Evolutionary conservation across 1,284 basidiomycete species (phyloP).

Genomic region (Neonothopanus nambi): DNA sequence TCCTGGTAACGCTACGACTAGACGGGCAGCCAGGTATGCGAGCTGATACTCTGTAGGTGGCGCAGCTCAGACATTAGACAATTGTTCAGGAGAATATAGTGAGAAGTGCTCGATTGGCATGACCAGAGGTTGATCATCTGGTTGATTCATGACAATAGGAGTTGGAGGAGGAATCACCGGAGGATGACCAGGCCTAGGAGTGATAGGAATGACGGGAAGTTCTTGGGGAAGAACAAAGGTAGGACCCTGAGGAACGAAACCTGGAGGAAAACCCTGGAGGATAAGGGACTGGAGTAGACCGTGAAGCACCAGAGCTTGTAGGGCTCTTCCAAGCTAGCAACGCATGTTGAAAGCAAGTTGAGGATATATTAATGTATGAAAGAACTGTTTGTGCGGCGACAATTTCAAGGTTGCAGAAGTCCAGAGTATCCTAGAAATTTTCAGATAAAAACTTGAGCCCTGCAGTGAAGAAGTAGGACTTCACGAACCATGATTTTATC

Average conservation of each 20-base stretch:
- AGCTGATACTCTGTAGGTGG: slow-evolving; percentile 5
- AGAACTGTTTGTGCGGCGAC: too few species aligned
- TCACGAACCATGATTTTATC: too few species aligned
- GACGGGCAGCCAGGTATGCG: slow-evolving; percentile 15
- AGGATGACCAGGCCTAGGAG: background rate
- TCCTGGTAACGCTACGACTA: slow-evolving; percentile 15
- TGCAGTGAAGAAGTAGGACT: too few species aligned
- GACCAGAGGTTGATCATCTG: slow-evolving; percentile 13
- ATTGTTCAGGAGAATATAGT: background rate
- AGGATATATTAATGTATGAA: too few species aligned
- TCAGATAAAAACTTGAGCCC: too few species aligned
- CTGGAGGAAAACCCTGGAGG: too few species aligned
- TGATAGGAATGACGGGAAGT: slow-evolving; percentile 9
- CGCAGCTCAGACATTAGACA: slow-evolving; percentile 15
- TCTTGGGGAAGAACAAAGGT: slow-evolving; percentile 1
- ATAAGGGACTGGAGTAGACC: slow-evolving; percentile 4
- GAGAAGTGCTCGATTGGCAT: slow-evolving; percentile 22
- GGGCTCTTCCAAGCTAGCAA: too few species aligned
- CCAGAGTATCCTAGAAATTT: too few species aligned
- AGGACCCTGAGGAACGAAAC: slow-evolving; percentile 30
- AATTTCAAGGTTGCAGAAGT: too few species aligned
- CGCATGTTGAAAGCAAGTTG: too few species aligned
- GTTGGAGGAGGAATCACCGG: slow-evolving; percentile 11
- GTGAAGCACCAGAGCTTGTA: background rate
- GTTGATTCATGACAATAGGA: slow-evolving; percentile 5